Evolutionary conservation across 768 basidiomycete species (phyloP).

Genomic region (Ramaria sp.): DNA sequence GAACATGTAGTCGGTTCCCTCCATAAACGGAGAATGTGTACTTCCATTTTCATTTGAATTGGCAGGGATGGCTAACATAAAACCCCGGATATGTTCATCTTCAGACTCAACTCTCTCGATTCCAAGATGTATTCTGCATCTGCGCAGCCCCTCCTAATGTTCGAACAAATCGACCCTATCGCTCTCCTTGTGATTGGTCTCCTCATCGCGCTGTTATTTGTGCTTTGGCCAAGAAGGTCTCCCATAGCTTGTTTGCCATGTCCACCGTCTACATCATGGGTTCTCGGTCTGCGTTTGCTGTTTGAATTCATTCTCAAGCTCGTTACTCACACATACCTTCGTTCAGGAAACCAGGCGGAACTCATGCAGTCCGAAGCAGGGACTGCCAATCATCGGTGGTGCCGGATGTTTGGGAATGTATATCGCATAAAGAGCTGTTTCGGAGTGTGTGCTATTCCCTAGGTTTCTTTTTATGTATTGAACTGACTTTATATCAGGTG

Average conservation of each 20-base stretch:
- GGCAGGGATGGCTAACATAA: no score
- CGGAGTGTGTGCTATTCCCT: not conserved
- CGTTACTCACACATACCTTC: not conserved
- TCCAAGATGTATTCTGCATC: no score
- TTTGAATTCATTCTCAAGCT: not conserved
- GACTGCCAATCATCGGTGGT: not conserved
- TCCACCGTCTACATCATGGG: not conserved
- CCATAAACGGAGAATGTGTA: no score
- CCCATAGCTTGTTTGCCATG: not conserved
- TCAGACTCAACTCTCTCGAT: no score
- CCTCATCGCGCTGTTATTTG: not conserved
- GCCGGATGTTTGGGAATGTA: not conserved
- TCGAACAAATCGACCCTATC: not conserved
- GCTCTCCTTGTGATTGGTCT: not conserved
- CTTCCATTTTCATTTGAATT: no score
- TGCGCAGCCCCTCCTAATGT: no score
- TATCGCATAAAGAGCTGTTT: not conserved
- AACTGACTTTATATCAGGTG: not conserved
- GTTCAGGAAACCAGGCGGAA: not conserved
- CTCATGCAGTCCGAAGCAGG: not conserved
- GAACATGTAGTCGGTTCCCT: no score
- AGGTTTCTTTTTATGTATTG: not conserved
- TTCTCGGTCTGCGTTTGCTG: not conserved
- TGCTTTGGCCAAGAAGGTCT: not conserved
- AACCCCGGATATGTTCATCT: no score